Conservation (phyloP, 139 green algal genomes). For the Chloropicon primus region DNA sequence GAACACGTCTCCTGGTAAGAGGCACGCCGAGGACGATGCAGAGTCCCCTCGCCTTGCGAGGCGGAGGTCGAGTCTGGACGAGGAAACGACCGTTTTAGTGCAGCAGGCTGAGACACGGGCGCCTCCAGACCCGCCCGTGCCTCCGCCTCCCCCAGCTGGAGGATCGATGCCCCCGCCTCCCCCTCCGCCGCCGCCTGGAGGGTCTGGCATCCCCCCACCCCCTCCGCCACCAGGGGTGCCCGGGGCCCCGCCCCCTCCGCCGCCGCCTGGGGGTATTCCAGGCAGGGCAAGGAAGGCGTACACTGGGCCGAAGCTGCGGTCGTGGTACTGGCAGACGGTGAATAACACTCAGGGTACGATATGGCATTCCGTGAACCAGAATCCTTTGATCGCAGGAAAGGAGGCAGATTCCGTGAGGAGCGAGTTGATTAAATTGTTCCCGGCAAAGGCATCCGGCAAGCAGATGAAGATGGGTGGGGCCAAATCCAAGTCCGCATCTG, state of each 20-base stretch:
- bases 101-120: too few relatives aligned
- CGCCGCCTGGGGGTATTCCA: too few relatives aligned
- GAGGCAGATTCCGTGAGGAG: neutral
- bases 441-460: neutral
- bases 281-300: neutral
- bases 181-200: neutral
- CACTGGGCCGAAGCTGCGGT: neutral
- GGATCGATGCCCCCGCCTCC: neutral
- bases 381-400: neutral
- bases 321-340: neutral
- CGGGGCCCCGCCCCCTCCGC: too few relatives aligned
- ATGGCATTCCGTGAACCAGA: neutral
- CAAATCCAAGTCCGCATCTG: neutral
- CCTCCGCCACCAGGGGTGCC: neutral
- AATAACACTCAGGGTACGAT: neutral
- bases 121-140: too few relatives aligned
- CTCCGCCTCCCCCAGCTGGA: neutral
- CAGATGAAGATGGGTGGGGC: neutral
- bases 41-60: too few relatives aligned
- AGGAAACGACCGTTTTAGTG: too few relatives aligned
- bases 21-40: too few relatives aligned
- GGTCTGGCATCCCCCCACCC: too few relatives aligned
- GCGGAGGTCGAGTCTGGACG: too few relatives aligned
- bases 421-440: neutral
- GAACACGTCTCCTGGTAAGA: too few relatives aligned